These are phyloP conservation scores for Fusarium abutilonis DNA, from an alignment of 2,329 filamentous ascomycete species.

Conservation along the genomic window DNA sequence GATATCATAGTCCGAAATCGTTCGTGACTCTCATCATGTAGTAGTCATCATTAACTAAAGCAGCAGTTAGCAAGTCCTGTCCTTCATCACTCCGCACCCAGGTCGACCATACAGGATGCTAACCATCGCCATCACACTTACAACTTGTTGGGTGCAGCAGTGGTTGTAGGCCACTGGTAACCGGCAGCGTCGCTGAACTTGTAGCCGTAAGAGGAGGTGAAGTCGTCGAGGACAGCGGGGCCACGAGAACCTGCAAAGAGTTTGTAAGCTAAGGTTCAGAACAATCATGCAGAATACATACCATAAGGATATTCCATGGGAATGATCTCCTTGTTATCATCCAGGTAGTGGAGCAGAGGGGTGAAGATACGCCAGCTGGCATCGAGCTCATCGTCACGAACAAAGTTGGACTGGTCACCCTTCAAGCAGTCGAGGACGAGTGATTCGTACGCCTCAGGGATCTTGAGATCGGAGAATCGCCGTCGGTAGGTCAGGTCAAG, in stretches of 20 bases:
- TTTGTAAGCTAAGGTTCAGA: background rate
- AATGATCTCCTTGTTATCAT: conserved; percentile 99
- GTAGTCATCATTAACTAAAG: conserved; percentile 40
- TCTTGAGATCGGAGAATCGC: conserved; percentile 99
- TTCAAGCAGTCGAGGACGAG: conserved; percentile 97
- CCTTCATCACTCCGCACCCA: conserved; percentile 9
- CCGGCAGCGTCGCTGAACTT: conserved; percentile 97
- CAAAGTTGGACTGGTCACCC: conserved; percentile 99
- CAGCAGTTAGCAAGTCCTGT: conserved; percentile 31
- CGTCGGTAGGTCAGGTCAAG: conserved; percentile 97
- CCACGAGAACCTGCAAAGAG: conserved; percentile 84
- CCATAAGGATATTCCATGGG: conserved; percentile 99
- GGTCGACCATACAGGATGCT: conserved; percentile 28
- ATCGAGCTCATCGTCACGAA: conserved; percentile 95
- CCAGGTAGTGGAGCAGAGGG: conserved; percentile 95
- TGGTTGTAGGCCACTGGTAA: conserved; percentile 92
- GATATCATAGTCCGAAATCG: conserved; percentile 38
- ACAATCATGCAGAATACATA: conserved; percentile 53
- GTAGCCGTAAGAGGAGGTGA: conserved; percentile 97
- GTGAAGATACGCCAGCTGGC: conserved; percentile 99
- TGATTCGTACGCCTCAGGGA: conserved; percentile 98
- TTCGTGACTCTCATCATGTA: conserved; percentile 32
- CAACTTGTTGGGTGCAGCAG: conserved; percentile 79
- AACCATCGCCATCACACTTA: conserved; percentile 60
- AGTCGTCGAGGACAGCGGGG: conserved; percentile 95